phyloP scores from a whole-genome alignment of 208 protist genomes.

The Herpetomonas tarakana region DNA sequence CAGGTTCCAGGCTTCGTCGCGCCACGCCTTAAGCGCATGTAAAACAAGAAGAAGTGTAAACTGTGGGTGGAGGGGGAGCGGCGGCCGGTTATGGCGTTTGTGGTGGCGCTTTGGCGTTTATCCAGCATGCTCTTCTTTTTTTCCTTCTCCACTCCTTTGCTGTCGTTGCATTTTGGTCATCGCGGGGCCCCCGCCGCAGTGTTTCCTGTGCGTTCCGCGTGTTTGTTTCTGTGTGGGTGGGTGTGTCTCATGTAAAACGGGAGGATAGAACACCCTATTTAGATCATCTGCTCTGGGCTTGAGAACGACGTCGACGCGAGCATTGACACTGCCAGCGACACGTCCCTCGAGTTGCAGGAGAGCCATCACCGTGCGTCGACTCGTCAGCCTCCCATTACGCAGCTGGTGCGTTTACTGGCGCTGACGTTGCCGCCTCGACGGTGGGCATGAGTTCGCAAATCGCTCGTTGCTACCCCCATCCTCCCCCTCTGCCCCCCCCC shows the following conservation, averaged over 20 bases:
- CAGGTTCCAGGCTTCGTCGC: conserved; percentile 49
- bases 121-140: conserved; percentile 8
- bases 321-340: no score
- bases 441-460: no score
- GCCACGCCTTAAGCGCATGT: conserved; percentile 63
- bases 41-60: conserved; percentile 8
- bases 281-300: not conserved
- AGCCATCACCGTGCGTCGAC: no score
- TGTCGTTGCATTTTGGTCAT: not conserved
- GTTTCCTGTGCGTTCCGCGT: not conserved
- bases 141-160: conserved; percentile 8
- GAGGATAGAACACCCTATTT: not conserved
- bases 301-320: no score
- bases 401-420: no score
- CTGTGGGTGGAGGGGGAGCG: not conserved
- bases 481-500: no score
- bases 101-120: no score
- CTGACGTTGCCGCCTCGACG: no score
- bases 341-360: no score
- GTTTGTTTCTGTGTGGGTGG: conserved; percentile 14
- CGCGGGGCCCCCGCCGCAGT: no score
- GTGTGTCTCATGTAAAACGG: conserved; percentile 1
- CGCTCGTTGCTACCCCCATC: no score
- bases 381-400: no score
- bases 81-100: not conserved